phyloP scores from a whole-genome alignment of 2,329 filamentous ascomycete species.

The Tolypocladium inflatum region DNA sequence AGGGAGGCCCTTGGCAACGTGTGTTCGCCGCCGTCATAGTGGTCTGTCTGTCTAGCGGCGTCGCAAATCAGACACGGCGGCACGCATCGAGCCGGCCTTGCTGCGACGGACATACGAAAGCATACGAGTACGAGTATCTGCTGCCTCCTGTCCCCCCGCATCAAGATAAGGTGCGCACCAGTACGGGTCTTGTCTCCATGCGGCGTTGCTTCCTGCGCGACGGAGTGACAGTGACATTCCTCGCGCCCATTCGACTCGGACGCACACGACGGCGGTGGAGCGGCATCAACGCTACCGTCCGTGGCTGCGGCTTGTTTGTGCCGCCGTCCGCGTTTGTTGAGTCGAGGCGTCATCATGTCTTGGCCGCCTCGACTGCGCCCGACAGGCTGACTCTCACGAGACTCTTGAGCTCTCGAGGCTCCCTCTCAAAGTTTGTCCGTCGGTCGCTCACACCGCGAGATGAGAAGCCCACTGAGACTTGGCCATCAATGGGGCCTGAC shows the following conservation, averaged over 20 bases:
- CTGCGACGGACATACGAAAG: background rate
- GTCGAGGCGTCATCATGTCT: background rate
- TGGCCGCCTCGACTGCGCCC: background rate
- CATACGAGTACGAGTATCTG: background rate
- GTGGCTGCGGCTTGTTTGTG: background rate
- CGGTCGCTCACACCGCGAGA: background rate
- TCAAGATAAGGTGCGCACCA: background rate
- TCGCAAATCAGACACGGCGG: background rate
- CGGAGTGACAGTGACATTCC: background rate
- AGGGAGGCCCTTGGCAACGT: background rate
- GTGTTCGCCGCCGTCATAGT: background rate
- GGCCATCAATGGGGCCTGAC: background rate
- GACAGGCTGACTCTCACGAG: background rate
- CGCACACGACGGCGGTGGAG: background rate
- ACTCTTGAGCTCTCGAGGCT: background rate
- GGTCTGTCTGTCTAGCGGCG: background rate
- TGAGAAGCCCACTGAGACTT: background rate
- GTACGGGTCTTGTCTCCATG: background rate
- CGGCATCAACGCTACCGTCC: background rate
- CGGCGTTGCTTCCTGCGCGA: background rate
- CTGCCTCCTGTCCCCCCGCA: background rate
- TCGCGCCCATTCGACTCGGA: background rate
- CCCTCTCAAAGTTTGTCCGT: background rate
- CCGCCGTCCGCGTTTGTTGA: background rate
- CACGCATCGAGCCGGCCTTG: background rate